Evolutionary conservation across 495 filamentous ascomycete genomes (phyloP), one percentile per base, ranked within the genome.

Genomic region (Peziza echinospora): DNA sequence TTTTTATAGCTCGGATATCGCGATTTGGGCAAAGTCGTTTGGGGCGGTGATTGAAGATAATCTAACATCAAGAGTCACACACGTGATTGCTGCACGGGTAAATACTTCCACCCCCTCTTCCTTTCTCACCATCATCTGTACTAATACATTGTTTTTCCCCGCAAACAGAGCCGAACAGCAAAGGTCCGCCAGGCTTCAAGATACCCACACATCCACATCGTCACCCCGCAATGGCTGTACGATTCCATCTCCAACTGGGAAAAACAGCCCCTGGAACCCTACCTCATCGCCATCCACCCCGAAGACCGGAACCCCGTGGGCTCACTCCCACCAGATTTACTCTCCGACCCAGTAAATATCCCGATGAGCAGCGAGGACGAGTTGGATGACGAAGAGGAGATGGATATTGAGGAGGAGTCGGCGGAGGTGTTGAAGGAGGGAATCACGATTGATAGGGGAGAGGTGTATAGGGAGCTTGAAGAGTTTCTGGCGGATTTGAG

Each of bases 221-320:
- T 99, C 45, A 80, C 74, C 49, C 79, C 80, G 24, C 78, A 82
- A 52, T 99, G 89, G 89, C 72, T 99, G 24, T 65, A 77, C 24
- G 80, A 85, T 47, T 84, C 72, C 25, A 73, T 94, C 46, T 75
- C 71, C 3, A 73, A 73, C 53, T 97, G 87, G 86, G 65, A 66
- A 44, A 76, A 70, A 44, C 64, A 82, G 17, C 72, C 82, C 23
- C 86, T 93, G 59, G 68, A 67, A 3, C 73, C 75, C 0, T 96
- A 91, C 56, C 61, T 84, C 10, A 60, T 84, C 24, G 59, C 69
- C 9, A 65, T 81, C 26, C 71, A 80, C 51, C 73, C 75, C 0
- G 67, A 74, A 45, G 76, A 78, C 51, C 67, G 73, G 5, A 64
- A 61, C 55, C 21, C 59, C 63, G 44, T 45, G 23, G 53, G 51